Evolutionary conservation across 768 basidiomycete species (phyloP).

Genomic region (Leucocoprinus birnbaumii): DNA sequence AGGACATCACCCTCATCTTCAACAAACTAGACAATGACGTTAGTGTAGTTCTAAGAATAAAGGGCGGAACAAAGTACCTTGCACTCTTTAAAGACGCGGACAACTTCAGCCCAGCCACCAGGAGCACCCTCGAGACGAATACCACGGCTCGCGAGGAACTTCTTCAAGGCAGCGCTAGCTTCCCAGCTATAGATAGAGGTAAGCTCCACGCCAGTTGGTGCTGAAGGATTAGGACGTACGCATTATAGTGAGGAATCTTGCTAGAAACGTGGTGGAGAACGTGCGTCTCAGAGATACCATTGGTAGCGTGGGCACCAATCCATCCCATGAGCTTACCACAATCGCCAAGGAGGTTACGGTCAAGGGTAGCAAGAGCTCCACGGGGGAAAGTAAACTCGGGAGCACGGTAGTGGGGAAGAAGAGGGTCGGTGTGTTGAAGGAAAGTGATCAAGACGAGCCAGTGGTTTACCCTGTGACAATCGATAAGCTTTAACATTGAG

Average conservation of each 20-base stretch:
- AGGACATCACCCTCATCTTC: slow-evolving; percentile 91
- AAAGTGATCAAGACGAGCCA: slow-evolving; percentile 97
- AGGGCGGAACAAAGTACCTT: slow-evolving; percentile 39
- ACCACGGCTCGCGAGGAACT: slow-evolving; percentile 61
- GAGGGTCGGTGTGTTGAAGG: slow-evolving; percentile 96
- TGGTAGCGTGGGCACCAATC: slow-evolving; percentile 81
- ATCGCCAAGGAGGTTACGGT: slow-evolving; percentile 78
- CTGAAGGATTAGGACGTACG: slow-evolving; percentile 36
- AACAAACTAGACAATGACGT: slow-evolving; percentile 55
- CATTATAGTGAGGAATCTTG: slow-evolving; percentile 96
- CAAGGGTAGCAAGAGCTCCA: slow-evolving; percentile 89
- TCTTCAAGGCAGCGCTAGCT: slow-evolving; percentile 81
- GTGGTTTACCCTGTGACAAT: slow-evolving; percentile 67
- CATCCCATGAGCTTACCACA: slow-evolving; percentile 78
- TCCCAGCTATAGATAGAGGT: slow-evolving; percentile 62
- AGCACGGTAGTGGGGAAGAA: slow-evolving; percentile 91
- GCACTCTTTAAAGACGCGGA: slow-evolving; percentile 77
- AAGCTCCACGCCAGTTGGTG: not conserved
- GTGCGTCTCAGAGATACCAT: slow-evolving; percentile 94
- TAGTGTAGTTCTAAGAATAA: not conserved
- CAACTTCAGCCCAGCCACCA: slow-evolving; percentile 77
- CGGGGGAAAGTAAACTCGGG: slow-evolving; percentile 90
- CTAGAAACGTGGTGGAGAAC: slow-evolving; percentile 88
- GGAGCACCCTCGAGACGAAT: slow-evolving; percentile 68
- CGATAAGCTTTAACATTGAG: not conserved